Evolutionary conservation across 106 monocot genomes (phyloP).

Genomic region (Vanilla planifolia): DNA sequence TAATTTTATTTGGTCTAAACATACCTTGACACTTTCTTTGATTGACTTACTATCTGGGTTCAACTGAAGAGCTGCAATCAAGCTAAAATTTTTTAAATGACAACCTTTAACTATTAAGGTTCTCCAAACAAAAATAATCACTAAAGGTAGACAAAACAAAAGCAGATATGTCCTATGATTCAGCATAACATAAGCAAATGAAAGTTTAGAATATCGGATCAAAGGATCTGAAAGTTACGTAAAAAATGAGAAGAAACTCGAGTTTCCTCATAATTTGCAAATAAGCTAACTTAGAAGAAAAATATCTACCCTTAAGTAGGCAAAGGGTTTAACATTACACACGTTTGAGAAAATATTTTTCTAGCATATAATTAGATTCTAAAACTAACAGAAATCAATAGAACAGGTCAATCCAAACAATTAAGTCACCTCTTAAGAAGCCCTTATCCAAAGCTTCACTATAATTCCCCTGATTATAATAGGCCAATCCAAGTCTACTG

Average conservation of each 20-base stretch:
- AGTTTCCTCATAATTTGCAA: not conserved
- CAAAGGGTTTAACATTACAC: too few species aligned
- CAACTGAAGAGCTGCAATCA: conserved; percentile 35
- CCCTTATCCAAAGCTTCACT: conserved; percentile 47
- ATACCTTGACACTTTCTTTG: conserved; percentile 48
- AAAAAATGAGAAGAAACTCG: not conserved
- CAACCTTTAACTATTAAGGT: not conserved
- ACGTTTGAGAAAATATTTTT: too few species aligned
- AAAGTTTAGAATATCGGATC: too few species aligned
- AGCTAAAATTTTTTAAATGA: conserved; percentile 1
- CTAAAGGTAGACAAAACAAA: not conserved
- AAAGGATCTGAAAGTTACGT: not conserved
- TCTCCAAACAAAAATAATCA: not conserved
- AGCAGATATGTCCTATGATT: not conserved
- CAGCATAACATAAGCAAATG: not conserved
- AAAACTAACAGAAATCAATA: too few species aligned
- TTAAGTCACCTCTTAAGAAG: conserved; percentile 34
- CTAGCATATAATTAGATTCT: too few species aligned
- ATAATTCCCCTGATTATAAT: conserved; percentile 63
- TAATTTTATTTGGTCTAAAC: not conserved
- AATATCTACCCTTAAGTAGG: too few species aligned
- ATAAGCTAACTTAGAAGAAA: too few species aligned
- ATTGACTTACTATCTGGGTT: conserved; percentile 41
- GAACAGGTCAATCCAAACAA: not conserved
- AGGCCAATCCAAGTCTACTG: conserved; percentile 70